phyloP scores from a whole-genome alignment of 441 rosid genomes.

The California macrophylla region DNA sequence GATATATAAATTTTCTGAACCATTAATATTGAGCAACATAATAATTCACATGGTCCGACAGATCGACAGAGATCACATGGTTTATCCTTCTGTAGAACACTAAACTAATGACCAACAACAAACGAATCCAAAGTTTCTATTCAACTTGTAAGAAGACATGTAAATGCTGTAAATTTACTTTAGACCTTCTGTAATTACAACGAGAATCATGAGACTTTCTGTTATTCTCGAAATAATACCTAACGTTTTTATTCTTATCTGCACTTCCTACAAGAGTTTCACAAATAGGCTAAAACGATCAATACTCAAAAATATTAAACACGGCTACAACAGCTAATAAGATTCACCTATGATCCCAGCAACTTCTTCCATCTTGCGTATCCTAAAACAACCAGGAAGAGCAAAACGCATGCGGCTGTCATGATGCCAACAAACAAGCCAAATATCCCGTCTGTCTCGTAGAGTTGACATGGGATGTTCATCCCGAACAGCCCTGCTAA shows the following conservation, averaged over 20 bases:
- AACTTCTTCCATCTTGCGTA: conserved; percentile 94
- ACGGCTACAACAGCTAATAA: background rate
- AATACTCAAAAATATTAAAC: background rate
- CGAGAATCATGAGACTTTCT: background rate
- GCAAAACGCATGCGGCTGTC: conserved; percentile 40
- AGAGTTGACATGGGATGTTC: conserved; percentile 65
- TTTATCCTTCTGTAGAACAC: background rate
- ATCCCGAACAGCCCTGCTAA: conserved; percentile 68
- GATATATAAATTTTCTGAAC: background rate
- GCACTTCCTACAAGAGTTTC: background rate
- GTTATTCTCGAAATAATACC: background rate
- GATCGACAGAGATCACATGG: background rate
- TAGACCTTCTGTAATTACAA: background rate
- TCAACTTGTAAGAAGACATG: background rate
- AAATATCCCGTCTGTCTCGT: conserved; percentile 34
- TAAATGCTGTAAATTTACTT: background rate
- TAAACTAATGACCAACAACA: background rate
- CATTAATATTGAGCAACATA: background rate
- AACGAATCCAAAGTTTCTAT: background rate
- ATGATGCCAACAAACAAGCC: conserved; percentile 39
- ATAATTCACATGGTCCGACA: background rate
- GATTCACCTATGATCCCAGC: conserved; percentile 44
- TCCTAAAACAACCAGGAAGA: conserved; percentile 65
- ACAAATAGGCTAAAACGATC: background rate
- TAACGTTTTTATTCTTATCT: background rate